A percentile compares a stretch with the other conserved stretches of the same genome.
phyloP scores from a whole-genome alignment of 2,329 filamentous ascomycete genomes.

The Curvularia verruculosa region DNA sequence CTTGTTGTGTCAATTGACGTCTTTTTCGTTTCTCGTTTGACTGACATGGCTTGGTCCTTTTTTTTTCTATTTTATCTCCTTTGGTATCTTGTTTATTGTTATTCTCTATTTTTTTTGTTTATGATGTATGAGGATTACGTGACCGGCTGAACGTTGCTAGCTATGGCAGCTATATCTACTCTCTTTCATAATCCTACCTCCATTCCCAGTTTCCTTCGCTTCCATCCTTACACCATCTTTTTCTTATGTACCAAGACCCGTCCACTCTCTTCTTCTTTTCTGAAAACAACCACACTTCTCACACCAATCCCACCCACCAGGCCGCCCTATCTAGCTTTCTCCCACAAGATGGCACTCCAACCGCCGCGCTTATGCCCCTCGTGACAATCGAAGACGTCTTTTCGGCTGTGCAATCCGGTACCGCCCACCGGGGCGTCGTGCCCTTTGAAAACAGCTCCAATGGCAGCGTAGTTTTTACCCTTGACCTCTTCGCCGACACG shows the following conservation, averaged over 20 bases:
- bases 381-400: conserved; percentile 73
- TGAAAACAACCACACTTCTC: background rate
- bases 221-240: background rate
- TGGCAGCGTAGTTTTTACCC: conserved; percentile 85
- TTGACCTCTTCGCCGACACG: conserved; percentile 86
- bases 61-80: background rate
- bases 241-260: background rate
- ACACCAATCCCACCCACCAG: conserved; percentile 44
- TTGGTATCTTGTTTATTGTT: background rate
- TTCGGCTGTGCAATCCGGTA: conserved; percentile 71
- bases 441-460: conserved; percentile 97
- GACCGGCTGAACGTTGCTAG: background rate
- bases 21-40: background rate
- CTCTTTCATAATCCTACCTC: background rate
- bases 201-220: background rate
- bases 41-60: background rate
- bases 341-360: conserved; percentile 29
- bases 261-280: background rate
- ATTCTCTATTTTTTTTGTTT: background rate
- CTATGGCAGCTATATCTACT: background rate
- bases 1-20: background rate
- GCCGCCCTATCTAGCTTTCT: conserved; percentile 60
- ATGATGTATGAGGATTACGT: background rate
- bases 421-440: conserved; percentile 75
- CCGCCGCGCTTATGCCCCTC: conserved; percentile 48